phyloP scores from a whole-genome alignment of 2,329 filamentous ascomycete species.

The Monilinia laxa region DNA sequence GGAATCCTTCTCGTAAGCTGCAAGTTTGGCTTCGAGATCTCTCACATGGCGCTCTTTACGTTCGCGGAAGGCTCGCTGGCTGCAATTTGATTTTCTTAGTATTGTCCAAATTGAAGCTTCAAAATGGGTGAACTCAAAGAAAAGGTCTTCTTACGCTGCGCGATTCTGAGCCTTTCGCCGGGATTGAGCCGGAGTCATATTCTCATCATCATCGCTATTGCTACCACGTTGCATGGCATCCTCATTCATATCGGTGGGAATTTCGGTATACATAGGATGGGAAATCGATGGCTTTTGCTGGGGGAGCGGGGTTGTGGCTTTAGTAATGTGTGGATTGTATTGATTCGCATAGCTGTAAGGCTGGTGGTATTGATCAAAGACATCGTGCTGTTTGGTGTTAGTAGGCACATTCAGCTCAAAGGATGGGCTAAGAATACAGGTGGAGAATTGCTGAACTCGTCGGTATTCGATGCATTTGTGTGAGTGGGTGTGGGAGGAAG shows the following conservation, averaged over 20 bases:
- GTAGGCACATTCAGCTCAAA: not conserved
- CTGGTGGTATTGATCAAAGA: conserved; percentile 38
- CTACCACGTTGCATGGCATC: conserved; percentile 39
- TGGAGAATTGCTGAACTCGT: conserved; percentile 48
- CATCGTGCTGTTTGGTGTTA: conserved; percentile 38
- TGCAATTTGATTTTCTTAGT: conserved; percentile 42
- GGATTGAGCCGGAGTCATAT: conserved; percentile 54
- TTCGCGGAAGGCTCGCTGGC: conserved; percentile 93
- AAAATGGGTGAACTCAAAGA: conserved; percentile 10
- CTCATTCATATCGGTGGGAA: conserved; percentile 34
- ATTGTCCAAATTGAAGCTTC: not conserved
- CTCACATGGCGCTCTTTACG: conserved; percentile 93
- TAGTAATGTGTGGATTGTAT: conserved; percentile 26
- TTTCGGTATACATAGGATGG: conserved; percentile 34
- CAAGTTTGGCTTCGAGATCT: conserved; percentile 85
- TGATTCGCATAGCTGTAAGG: conserved; percentile 37
- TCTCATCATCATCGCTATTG: conserved; percentile 49
- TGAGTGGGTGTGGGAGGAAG: conserved; percentile 44
- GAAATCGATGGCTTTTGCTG: conserved; percentile 35
- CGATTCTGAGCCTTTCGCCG: conserved; percentile 70
- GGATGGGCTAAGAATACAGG: conserved; percentile 39
- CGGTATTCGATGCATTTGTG: conserved; percentile 43
- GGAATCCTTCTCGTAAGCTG: conserved; percentile 71
- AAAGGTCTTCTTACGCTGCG: conserved; percentile 64
- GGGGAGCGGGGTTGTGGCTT: conserved; percentile 35